Evolutionary conservation across 78 protist genomes (phyloP), one percentile per base, ranked within the genome.

Genomic region (Speleostelium caveatum): DNA sequence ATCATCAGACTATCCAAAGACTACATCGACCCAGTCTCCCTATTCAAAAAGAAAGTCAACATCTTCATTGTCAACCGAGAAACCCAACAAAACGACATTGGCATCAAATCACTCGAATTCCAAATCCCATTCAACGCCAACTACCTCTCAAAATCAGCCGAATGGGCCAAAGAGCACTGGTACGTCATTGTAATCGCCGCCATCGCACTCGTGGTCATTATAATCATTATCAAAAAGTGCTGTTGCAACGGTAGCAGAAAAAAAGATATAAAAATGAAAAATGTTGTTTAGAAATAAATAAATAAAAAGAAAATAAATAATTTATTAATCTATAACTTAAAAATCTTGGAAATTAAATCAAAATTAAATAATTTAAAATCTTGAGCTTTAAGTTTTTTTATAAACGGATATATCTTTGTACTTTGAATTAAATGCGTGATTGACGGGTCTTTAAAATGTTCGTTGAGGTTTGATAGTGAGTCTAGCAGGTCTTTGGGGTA

Each of bases 151-250:
- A 35, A 38, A 19, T n/a, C 49, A 62, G 30, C 26, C 22, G 12
- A 41, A 24, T 76, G 86, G 86, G 10, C 59, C 16, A 61, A 63
- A 26, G 10, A 10, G 26, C 73, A 76, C 45, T 76, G 86, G 86
- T 76, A 76, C 24, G 38, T 76, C 32, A 30, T 28, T n/a, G 35
- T 76, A 16, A n/a, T 62, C 2, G 73, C 32, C n/a, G 86, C 69
- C 17, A 21, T 76, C 3, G 73, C 41, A 0, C 8, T 76, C 6
- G 12, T 76, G 2, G 73, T 12, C 28, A 10, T 49, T 6, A 32
- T 49, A 26, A 49, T 51, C 22, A 36, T 33, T 22, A 17, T 72
- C 3, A 2, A 24, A 21, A 42, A 62, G 28, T 71, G 77, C 51
- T 45, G 59, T 45, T 39, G 60, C 30, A 21, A 59, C 10, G n/a